Base-by-base conservation (phyloP, 1,284 basidiomycete species). In the Xerocomus minutiporus region DNA sequence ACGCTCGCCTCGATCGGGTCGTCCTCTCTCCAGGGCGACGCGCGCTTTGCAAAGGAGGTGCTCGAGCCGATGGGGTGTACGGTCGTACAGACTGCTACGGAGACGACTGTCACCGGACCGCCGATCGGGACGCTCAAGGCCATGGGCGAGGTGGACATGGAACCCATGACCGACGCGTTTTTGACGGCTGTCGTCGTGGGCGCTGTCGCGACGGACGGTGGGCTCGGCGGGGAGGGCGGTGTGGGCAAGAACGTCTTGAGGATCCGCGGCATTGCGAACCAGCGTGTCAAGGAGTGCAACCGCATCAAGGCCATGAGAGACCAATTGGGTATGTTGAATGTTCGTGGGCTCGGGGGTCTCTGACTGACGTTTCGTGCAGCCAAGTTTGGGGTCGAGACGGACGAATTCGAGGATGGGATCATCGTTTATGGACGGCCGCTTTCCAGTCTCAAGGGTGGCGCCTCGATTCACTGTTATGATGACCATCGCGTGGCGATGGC, bases 121-220 rank as follows among this genome's bases (percentile, higher is more conserved):
- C 84, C 88, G 1, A 79, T 99, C 44, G 83, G 84, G 56, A 91
- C 91, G 7, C 79, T 97, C 48, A 60, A 51, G 49, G 52, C 64
- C 0, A 62, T 63, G 51, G 92, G 92, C 36, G 79, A 86, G 60
- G 84, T 98, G 25, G 94, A 99, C 68, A 99, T 99, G 97, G 94
- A 97, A 73, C 86, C 89, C n/a, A 99, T 99, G 96, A 99, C 97
- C 9, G 96, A 99, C 69, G 96, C 95, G 6, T 99, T 99, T 78
- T 81, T 99, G 70, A 98, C 95, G 1, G 96, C 96, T 1, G 88
- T 84, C 8, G 93, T 89, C 2, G 75, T 99, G 15, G 93, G 93
- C 47, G 95, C 96, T 51, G 90, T 96, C 23, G 92, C 93, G 0
- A 59, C 75, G 8, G 60, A 66, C 26, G 71, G 65, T 8, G 66